Percentiles rank a stretch among this genome's conserved stretches.
Conservation (phyloP, 768 basidiomycete genomes). For the Leucocoprinus sp. region DNA sequence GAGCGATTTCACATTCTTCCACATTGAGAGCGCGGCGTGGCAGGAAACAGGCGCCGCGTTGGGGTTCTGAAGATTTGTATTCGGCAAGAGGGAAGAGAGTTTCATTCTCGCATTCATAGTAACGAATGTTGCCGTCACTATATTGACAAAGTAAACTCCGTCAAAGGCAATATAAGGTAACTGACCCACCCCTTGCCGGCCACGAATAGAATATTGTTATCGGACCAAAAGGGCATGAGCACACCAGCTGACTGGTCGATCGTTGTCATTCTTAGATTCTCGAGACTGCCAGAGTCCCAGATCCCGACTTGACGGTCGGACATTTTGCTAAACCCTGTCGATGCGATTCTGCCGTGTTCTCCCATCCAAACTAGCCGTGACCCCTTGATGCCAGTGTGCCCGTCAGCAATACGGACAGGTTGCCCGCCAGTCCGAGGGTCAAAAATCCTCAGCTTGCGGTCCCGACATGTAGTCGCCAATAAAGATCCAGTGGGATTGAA, state of each 20-base stretch:
- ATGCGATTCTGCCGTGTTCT: conserved; percentile 78
- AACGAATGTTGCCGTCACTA: conserved; percentile 96
- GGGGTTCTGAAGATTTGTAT: conserved; percentile 85
- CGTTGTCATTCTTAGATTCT: conserved; percentile 65
- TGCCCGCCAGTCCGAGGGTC: conserved; percentile 80
- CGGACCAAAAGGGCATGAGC: conserved; percentile 96
- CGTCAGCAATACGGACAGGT: conserved; percentile 76
- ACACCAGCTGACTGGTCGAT: conserved; percentile 92
- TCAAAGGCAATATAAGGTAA: background rate
- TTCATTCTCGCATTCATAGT: conserved; percentile 92
- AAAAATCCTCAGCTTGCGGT: conserved; percentile 87
- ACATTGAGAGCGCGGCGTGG: conserved; percentile 88
- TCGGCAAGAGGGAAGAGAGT: conserved; percentile 69
- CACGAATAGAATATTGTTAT: conserved; percentile 88
- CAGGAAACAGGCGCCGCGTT: conserved; percentile 95
- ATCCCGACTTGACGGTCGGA: conserved; percentile 85
- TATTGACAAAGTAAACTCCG: conserved; percentile 5
- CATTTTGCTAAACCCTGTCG: conserved; percentile 96
- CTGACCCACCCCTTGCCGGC: conserved; percentile 78
- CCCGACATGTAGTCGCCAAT: conserved; percentile 84
- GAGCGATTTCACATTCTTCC: conserved; percentile 88
- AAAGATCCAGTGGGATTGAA: conserved; percentile 78
- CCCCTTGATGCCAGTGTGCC: conserved; percentile 91
- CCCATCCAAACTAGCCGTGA: conserved; percentile 89
- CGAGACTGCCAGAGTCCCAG: conserved; percentile 80